Evolutionary conservation across 768 basidiomycete genomes (phyloP).

Genomic region (Naematelia aurantialba): DNA sequence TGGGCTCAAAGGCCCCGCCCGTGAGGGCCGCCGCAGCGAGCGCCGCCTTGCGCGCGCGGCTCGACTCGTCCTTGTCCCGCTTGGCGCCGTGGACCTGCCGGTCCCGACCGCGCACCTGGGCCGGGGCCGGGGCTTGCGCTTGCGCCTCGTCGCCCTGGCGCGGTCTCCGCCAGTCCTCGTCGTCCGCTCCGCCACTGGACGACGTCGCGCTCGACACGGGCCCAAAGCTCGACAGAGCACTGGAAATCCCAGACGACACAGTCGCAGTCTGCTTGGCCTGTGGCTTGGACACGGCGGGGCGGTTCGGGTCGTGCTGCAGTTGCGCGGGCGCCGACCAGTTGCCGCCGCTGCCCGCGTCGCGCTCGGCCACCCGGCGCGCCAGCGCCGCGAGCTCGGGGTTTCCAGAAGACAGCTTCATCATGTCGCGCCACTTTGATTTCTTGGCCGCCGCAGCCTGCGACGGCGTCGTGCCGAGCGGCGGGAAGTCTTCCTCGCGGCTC

Average conservation of each 20-base stretch:
- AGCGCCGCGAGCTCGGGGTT: conserved; percentile 48
- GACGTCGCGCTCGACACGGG: conserved; percentile 27
- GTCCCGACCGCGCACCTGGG: conserved; percentile 14
- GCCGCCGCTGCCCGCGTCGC: conserved; percentile 34
- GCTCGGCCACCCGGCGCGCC: conserved; percentile 42
- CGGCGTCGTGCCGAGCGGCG: conserved; percentile 40
- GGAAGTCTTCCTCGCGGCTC: conserved; percentile 52
- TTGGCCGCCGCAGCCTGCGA: conserved; percentile 59
- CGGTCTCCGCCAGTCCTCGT: conserved; percentile 35
- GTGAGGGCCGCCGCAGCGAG: conserved; percentile 42
- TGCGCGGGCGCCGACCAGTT: conserved; percentile 73
- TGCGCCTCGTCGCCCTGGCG: conserved; percentile 1
- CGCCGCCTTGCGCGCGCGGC: conserved; percentile 31
- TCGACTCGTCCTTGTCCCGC: conserved; percentile 19
- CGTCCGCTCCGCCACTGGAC: conserved; percentile 25
- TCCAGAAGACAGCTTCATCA: conserved; percentile 56
- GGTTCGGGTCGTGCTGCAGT: conserved; percentile 69
- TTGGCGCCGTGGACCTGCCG: background rate
- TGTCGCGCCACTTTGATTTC: conserved; percentile 79
- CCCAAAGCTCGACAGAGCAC: conserved; percentile 27
- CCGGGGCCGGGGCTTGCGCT: no score
- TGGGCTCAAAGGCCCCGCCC: conserved; percentile 23
- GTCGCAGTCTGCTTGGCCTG: conserved; percentile 67
- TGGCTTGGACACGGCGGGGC: conserved; percentile 52
- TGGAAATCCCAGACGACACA: conserved; percentile 17